Evolutionary conservation across 345 rosid species (phyloP).

Genomic region (Sonneratia alba): DNA sequence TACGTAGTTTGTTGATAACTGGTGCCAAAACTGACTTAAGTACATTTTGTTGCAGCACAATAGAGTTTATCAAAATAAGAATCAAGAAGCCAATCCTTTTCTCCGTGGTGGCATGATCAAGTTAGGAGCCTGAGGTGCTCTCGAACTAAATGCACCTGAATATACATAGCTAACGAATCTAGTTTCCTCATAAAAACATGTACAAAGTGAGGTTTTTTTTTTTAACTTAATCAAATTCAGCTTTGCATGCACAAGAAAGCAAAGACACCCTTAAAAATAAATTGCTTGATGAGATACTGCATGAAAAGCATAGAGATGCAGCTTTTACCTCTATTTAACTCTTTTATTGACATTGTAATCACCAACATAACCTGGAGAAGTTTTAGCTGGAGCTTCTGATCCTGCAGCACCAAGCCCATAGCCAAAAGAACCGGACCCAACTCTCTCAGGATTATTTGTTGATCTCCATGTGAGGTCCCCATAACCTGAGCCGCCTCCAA

Average conservation of each 20-base stretch:
- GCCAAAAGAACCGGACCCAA: slow-evolving; percentile 41
- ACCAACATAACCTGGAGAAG: slow-evolving; percentile 60
- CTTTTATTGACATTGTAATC: slow-evolving; percentile 61
- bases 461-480: slow-evolving; percentile 56
- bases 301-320: slow-evolving; percentile 4
- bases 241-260: background rate
- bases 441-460: slow-evolving; percentile 34
- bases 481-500: slow-evolving; percentile 27
- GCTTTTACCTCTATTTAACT: slow-evolving; percentile 38
- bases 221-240: too few relatives aligned
- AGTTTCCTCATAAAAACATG: too few relatives aligned
- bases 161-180: too few relatives aligned
- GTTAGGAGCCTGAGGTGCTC: too few relatives aligned
- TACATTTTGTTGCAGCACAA: too few relatives aligned
- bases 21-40: background rate
- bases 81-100: background rate
- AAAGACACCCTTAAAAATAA: background rate
- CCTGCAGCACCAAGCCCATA: slow-evolving; percentile 34
- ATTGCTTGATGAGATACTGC: slow-evolving; percentile 4
- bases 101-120: too few relatives aligned
- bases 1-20: too few relatives aligned
- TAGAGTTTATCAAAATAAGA: background rate
- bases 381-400: slow-evolving; percentile 42
- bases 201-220: too few relatives aligned
- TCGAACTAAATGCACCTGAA: too few relatives aligned